Conservation (phyloP, 129 eudicot species). For the Flaveria robusta region DNA sequence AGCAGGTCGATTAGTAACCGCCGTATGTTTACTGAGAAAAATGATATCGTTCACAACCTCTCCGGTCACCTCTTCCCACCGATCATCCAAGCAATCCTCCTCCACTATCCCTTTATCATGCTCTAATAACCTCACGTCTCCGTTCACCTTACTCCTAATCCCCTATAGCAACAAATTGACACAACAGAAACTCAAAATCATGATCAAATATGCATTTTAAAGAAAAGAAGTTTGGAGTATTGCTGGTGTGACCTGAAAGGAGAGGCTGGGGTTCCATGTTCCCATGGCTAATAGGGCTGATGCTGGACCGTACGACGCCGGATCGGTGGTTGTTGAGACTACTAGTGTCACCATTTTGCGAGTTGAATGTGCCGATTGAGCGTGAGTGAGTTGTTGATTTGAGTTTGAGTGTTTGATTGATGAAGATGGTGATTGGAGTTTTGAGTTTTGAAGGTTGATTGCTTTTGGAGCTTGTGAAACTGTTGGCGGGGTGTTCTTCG, state of each 20-base stretch:
- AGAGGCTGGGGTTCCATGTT: slow-evolving; percentile 67
- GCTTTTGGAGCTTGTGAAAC: slow-evolving; percentile 9
- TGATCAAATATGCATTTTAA: background rate
- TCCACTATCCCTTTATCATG: slow-evolving; percentile 78
- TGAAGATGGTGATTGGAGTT: background rate
- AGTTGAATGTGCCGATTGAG: background rate
- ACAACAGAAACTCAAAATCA: background rate
- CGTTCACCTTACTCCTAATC: slow-evolving; percentile 65
- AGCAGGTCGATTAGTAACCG: slow-evolving; percentile 83
- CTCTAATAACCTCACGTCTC: slow-evolving; percentile 66
- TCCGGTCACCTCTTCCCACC: slow-evolving; percentile 75
- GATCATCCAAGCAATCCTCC: slow-evolving; percentile 74
- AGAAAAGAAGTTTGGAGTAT: background rate
- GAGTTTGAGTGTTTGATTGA: background rate
- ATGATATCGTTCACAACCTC: slow-evolving; percentile 68
- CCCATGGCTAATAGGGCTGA: slow-evolving; percentile 67
- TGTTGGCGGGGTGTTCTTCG: slow-evolving; percentile 23
- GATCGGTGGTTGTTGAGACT: slow-evolving; percentile 81
- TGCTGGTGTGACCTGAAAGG: slow-evolving; percentile 56
- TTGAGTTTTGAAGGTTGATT: background rate
- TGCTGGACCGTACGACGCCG: slow-evolving; percentile 82
- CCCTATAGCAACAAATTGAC: slow-evolving; percentile 31
- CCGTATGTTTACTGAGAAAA: slow-evolving; percentile 82
- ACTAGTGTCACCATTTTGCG: slow-evolving; percentile 64
- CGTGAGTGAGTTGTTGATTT: background rate